Evolutionary conservation across 164 flowering plant species (phyloP), one percentile per base, ranked within the genome.

Genomic region (Hamamelis virginiana): DNA sequence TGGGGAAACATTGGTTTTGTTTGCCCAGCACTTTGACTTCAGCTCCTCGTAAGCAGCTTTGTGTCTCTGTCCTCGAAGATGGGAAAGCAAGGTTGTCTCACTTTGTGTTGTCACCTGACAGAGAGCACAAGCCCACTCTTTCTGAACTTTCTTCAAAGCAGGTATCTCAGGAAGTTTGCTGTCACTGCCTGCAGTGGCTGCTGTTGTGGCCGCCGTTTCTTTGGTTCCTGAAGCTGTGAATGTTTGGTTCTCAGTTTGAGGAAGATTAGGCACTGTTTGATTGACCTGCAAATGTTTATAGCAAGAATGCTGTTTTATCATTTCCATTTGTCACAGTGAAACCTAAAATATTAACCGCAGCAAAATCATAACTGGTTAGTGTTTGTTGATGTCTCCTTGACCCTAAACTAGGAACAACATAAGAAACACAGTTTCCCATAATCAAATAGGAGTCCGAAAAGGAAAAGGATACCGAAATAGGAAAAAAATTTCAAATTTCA

Each of bases 21-120:
- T 5, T 62, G 58, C 19, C 18, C 33, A 4, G 15, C 8, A 50
- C 52, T 46, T 18, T 44, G 56, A 16, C 53, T 53, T 60, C 28
- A 69, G 57, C 59, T 53, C 50, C 43, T 60, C 51, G 11, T 16
- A 44, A 45, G 65, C 64, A 33, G 64, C 41, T 63, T 56, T 62
- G 72, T 77, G 80, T 26, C 44, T 69, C 9, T 18, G 73, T 22
- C 80, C 80, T 48, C 47, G 56, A 41, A 73, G 72, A 62, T 74
- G 80, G 15, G 25, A 19, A 19, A 56, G 58, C 53, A 77, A 25
- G 15, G 11, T 58, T 13, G 0, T 46, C 66, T 73, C 70, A 43
- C 80, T 66, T 25, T 22, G 5, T 5, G 58, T 58, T 28, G 61
- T 66, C 16, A 73, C 65, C 15, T 69, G 60, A 58, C 80, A 77